Evolutionary conservation across 2,329 filamentous ascomycete genomes (phyloP).

Genomic region (Harringtonia lauricola): DNA sequence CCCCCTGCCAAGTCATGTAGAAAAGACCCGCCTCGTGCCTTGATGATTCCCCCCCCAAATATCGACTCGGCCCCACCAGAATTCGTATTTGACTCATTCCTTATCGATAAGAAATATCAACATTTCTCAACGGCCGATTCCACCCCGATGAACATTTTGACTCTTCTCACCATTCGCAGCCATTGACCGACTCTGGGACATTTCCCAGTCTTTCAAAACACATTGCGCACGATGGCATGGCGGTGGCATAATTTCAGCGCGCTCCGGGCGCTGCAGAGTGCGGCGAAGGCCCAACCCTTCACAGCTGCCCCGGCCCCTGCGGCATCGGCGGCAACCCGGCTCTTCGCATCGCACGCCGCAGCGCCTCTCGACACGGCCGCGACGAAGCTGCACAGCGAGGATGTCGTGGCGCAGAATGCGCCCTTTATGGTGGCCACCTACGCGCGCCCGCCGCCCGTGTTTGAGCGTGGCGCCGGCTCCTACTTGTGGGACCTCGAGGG

Average conservation of each 20-base stretch:
- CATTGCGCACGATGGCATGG: conserved; percentile 7
- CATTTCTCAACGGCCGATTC: too few relatives aligned
- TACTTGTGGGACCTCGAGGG: conserved; percentile 88
- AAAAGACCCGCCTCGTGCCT: too few relatives aligned
- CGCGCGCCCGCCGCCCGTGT: conserved; percentile 78
- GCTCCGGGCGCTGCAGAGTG: conserved; percentile 6
- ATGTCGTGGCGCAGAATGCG: conserved; percentile 62
- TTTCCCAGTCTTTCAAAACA: too few relatives aligned
- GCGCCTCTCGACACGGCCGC: neutral
- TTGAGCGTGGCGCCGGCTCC: conserved; percentile 76
- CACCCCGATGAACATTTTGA: neutral
- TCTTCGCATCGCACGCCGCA: conserved; percentile 1
- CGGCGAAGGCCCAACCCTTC: neutral
- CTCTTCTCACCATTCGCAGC: neutral
- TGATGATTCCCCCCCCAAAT: too few relatives aligned
- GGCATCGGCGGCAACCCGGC: neutral
- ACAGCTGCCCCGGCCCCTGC: neutral
- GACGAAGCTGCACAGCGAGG: conserved; percentile 39
- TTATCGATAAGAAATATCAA: conserved; percentile 3
- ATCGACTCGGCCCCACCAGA: neutral
- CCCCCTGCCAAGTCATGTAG: too few relatives aligned
- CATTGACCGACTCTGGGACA: too few relatives aligned
- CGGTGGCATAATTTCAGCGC: conserved; percentile 6
- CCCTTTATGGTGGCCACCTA: conserved; percentile 96
- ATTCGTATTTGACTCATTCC: conserved; percentile 2